Evolutionary conservation across 2,329 filamentous ascomycete species (phyloP), one percentile per base, ranked within the genome.

Genomic region (Penicillium italicum): DNA sequence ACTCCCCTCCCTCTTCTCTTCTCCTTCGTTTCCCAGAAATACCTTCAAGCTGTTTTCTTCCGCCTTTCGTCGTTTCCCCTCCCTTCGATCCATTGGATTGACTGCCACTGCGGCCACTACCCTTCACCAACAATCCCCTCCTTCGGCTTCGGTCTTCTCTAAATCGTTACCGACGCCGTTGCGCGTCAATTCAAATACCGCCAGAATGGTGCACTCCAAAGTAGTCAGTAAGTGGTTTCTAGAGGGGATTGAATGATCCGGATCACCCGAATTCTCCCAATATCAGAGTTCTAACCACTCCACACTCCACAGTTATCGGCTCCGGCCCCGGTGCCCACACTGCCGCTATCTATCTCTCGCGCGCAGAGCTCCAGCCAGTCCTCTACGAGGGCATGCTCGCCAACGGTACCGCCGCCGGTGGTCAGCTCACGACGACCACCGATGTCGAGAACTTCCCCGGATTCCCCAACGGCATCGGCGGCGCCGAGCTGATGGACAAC

Each of bases 401-500:
- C 68, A 94, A 97, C 72, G 94, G 93, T 70, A 96, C 95, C 68
- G 94, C 94, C 7, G 91, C 94, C 42, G 94, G 94, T 66, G 94
- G 94, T 55, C 94, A 99, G 82, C 83, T 99, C 66, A 99, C 95
- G 53, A 99, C 95, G 26, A 99, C 94, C 53, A 97, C 96, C 69
- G 95, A 99, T 66, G 86, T 99, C 57, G 94, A 99, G 81, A 99
- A 99, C 83, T 99, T 88, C 77, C 94, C 94, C 26, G 94, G 94
- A 45, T 99, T 97, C 79, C 89, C 90, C 69, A 84, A 90, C 67
- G 89, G 88, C 61, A 91, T 99, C 73, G 89, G 91, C 77, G 94
- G 94, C 64, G 77, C 83, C 54, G 88, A 91, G 70, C 80, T 99
- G 64, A 99, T 99, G 94, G 93, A 97, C 66, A 85, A 87, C 74